Percentiles rank a stretch among this genome's conserved stretches.
These are phyloP conservation scores for Beauveria varroae DNA, from an alignment of 2,329 filamentous ascomycete genomes.

Conservation along the genomic window DNA sequence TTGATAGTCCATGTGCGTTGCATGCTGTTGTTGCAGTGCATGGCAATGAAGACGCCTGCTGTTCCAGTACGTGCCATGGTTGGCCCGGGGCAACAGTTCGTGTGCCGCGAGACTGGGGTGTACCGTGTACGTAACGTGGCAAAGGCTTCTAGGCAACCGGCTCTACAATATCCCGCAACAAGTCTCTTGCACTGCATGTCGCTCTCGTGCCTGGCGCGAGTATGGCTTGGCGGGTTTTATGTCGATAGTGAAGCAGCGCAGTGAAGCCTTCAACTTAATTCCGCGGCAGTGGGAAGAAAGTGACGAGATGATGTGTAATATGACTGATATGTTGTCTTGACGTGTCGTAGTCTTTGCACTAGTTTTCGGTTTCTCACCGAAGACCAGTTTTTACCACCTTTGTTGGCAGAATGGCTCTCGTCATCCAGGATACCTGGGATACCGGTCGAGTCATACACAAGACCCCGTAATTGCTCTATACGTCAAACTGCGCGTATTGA, in stretches of 20 bases:
- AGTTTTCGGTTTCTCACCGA: background rate
- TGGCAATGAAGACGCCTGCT: background rate
- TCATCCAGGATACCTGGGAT: background rate
- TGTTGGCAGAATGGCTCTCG: background rate
- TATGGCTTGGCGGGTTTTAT: background rate
- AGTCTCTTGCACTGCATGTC: background rate
- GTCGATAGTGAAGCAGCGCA: background rate
- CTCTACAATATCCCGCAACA: background rate
- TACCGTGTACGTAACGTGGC: constrained; percentile 8
- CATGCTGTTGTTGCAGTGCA: background rate
- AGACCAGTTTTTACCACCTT: background rate
- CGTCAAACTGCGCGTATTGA: background rate
- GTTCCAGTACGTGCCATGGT: background rate
- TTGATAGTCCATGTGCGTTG: background rate
- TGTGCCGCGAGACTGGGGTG: background rate
- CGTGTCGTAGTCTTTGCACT: background rate
- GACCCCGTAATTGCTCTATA: background rate
- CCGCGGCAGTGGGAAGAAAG: too few relatives aligned
- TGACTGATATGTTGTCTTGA: too few relatives aligned
- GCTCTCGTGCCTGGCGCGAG: background rate
- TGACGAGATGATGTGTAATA: too few relatives aligned
- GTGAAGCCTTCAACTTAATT: background rate
- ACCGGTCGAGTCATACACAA: background rate
- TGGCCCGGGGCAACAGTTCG: constrained; percentile 3
- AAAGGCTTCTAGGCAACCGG: background rate